phyloP scores from a whole-genome alignment of 345 rosid genomes.

The Pseudoturritis turrita region DNA sequence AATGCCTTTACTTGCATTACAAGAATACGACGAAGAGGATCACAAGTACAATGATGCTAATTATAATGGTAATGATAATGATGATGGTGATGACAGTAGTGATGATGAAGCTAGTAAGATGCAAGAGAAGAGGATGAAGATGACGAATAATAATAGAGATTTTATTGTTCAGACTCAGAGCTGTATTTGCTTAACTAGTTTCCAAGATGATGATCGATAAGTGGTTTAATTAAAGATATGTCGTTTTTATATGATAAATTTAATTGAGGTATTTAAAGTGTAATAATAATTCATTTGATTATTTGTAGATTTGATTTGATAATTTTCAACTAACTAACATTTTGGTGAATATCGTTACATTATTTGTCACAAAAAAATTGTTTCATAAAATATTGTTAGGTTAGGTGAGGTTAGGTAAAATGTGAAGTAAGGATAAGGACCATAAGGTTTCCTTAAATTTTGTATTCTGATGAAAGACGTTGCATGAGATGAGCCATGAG shows the following conservation, averaged over 20 bases:
- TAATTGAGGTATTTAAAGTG: too few species aligned
- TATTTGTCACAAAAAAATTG: background rate
- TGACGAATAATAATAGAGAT: conserved; percentile 10
- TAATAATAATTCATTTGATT: too few species aligned
- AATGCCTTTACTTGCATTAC: conserved; percentile 65
- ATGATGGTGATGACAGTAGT: background rate
- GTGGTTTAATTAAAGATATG: too few species aligned
- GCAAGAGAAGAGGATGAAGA: conserved; percentile 25
- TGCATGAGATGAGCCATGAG: background rate
- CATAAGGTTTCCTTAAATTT: background rate
- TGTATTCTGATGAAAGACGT: background rate
- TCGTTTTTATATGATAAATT: too few species aligned
- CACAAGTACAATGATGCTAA: background rate
- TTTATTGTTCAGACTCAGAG: conserved; percentile 14
- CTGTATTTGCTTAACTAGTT: conserved; percentile 24
- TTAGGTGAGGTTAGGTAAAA: background rate
- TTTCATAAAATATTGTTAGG: background rate
- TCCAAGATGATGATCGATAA: conserved; percentile 12
- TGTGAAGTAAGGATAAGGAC: background rate
- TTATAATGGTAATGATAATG: conserved; percentile 14
- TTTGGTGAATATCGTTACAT: background rate
- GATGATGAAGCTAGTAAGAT: conserved; percentile 13
- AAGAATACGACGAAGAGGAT: conserved; percentile 35
- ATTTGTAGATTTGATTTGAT: background rate
- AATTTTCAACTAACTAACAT: background rate